These are phyloP conservation scores for Baeospora myosura DNA, from an alignment of 1,284 basidiomycete genomes.

Conservation along the genomic window DNA sequence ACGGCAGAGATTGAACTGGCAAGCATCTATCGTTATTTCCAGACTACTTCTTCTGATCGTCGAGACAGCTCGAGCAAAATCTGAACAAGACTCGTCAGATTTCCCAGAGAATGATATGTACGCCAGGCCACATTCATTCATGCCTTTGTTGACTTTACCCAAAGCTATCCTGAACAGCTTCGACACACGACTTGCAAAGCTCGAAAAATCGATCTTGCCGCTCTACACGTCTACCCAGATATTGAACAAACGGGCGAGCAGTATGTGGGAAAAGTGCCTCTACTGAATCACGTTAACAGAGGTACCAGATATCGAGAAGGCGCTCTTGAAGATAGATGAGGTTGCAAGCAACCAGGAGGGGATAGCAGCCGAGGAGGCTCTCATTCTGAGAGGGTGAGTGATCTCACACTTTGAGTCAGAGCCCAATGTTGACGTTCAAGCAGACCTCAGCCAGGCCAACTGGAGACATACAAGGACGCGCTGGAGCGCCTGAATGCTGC, in stretches of 20 bases:
- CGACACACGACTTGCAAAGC: slow-evolving; percentile 66
- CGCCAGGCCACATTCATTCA: slow-evolving; percentile 18
- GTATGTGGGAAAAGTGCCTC: slow-evolving; percentile 31
- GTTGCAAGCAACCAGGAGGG: slow-evolving; percentile 69
- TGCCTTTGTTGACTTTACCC: slow-evolving; percentile 20
- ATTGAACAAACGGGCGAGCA: slow-evolving; percentile 61
- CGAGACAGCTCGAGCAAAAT: slow-evolving; percentile 71
- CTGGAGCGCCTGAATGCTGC: slow-evolving; percentile 69
- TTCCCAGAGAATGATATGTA: slow-evolving; percentile 76
- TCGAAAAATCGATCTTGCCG: slow-evolving; percentile 76
- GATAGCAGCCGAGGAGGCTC: slow-evolving; percentile 67
- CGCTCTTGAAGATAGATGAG: slow-evolving; percentile 69
- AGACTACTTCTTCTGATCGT: slow-evolving; percentile 1
- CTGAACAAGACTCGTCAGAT: slow-evolving; percentile 76
- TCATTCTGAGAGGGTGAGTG: slow-evolving; percentile 67
- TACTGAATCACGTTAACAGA: background rate
- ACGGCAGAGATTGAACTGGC: slow-evolving; percentile 72
- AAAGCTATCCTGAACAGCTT: slow-evolving; percentile 73
- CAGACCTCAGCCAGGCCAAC: slow-evolving; percentile 63
- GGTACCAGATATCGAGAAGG: slow-evolving; percentile 65
- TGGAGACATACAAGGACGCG: slow-evolving; percentile 59
- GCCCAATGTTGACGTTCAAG: background rate
- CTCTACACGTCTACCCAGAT: slow-evolving; percentile 68
- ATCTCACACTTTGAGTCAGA: background rate
- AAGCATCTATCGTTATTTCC: slow-evolving; percentile 14